Evolutionary conservation across 2,329 filamentous ascomycete species (phyloP).

Genomic region (Fusarium fracticaudum): DNA sequence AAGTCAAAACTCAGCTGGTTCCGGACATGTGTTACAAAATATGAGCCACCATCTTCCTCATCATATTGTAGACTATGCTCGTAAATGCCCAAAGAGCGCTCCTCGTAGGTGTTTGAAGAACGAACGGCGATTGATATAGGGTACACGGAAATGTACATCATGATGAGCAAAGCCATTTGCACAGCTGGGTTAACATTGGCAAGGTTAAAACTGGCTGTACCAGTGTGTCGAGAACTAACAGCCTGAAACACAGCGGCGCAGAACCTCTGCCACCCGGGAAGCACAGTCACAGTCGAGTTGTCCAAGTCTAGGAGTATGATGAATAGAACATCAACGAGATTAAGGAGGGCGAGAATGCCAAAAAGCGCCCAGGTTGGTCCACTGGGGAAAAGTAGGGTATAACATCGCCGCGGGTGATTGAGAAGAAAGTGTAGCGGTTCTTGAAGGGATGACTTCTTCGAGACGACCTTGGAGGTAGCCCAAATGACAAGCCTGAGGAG

Average conservation of each 20-base stretch:
- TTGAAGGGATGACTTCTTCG: constrained; percentile 49
- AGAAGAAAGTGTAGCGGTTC: constrained; percentile 66
- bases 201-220: constrained; percentile 61
- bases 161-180: constrained; percentile 67
- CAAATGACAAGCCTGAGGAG: constrained; percentile 68
- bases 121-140: constrained; percentile 70
- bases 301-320: constrained; percentile 62
- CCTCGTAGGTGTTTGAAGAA: constrained; percentile 69
- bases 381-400: constrained; percentile 69
- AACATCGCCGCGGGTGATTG: constrained; percentile 70
- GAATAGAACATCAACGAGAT: constrained; percentile 63
- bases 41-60: constrained; percentile 42
- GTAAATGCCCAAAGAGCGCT: constrained; percentile 69
- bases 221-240: constrained; percentile 57
- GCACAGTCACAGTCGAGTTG: constrained; percentile 58
- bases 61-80: constrained; percentile 38
- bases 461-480: constrained; percentile 59
- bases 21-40: constrained; percentile 48
- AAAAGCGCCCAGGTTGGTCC: constrained; percentile 68
- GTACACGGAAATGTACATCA: constrained; percentile 74
- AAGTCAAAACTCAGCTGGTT: constrained; percentile 54
- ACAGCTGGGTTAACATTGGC: constrained; percentile 61
- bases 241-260: constrained; percentile 69
- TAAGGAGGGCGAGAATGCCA: constrained; percentile 60
- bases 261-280: constrained; percentile 58